These are phyloP conservation scores for Suillus placidus DNA, from an alignment of 768 basidiomycete genomes.

Conservation along the genomic window DNA sequence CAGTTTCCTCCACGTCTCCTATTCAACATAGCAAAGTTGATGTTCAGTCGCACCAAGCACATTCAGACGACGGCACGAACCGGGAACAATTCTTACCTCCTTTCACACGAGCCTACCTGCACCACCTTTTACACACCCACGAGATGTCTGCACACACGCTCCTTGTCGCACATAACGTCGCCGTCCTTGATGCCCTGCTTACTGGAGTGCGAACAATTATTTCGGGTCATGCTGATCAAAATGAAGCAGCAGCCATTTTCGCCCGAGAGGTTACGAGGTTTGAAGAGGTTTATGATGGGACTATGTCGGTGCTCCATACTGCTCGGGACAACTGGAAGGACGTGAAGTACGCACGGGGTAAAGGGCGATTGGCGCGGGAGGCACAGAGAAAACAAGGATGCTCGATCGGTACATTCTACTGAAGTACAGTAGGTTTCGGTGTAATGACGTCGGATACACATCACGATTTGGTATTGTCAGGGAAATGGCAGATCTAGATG, in stretches of 20 bases:
- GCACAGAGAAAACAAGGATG: constrained; percentile 28
- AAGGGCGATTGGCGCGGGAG: constrained; percentile 73
- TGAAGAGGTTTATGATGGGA: constrained; percentile 51
- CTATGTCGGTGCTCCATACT: constrained; percentile 46
- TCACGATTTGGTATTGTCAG: not conserved
- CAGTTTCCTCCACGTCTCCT: constrained; percentile 35
- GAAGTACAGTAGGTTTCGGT: not conserved
- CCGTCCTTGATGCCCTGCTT: constrained; percentile 68
- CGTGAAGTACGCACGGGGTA: constrained; percentile 73
- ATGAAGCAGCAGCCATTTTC: constrained; percentile 29
- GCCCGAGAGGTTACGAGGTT: constrained; percentile 55
- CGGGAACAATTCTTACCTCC: constrained; percentile 30
- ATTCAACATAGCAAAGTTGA: constrained; percentile 53
- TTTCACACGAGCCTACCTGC: constrained; percentile 65
- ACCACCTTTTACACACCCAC: constrained; percentile 86
- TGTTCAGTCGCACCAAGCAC: constrained; percentile 22
- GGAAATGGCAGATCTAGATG: not conserved
- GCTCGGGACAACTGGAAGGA: constrained; percentile 61
- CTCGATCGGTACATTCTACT: not conserved
- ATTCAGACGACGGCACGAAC: not conserved
- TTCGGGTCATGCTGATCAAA: not conserved
- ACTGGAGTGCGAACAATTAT: constrained; percentile 51
- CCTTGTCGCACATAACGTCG: constrained; percentile 74
- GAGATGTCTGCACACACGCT: constrained; percentile 87
- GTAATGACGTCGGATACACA: not conserved